A percentile compares a stretch with the other conserved stretches of the same genome.
Conservation (phyloP, 2,329 filamentous ascomycete species). For the Botrytis squamosa region DNA sequence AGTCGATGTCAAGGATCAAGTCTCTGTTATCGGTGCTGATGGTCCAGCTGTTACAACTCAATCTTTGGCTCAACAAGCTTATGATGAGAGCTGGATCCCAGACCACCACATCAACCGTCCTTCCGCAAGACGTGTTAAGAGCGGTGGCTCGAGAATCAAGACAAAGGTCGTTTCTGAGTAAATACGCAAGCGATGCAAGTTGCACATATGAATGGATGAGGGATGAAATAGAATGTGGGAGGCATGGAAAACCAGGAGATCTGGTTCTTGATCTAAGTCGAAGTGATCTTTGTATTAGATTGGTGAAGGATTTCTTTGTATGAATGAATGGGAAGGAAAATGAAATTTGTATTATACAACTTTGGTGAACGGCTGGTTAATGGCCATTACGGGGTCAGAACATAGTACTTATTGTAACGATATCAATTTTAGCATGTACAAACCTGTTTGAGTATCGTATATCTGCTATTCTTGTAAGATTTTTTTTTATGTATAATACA, state of each 20-base stretch:
- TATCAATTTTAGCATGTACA: constrained; percentile 16
- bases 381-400: not conserved
- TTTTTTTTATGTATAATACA: not conserved
- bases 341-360: constrained; percentile 21
- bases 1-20: constrained; percentile 53
- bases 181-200: not conserved
- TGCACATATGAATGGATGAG: constrained; percentile 5
- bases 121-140: constrained; percentile 66
- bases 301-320: not conserved
- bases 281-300: not conserved
- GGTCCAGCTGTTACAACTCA: constrained; percentile 39
- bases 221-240: constrained; percentile 1
- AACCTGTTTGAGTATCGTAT: not conserved
- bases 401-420: constrained; percentile 11
- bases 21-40: constrained; percentile 63
- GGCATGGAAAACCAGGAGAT: not conserved
- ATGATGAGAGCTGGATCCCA: constrained; percentile 40
- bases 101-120: constrained; percentile 82
- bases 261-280: not conserved
- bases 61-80: constrained; percentile 36
- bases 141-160: constrained; percentile 41
- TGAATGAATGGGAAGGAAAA: not conserved
- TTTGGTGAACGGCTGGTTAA: constrained; percentile 1
- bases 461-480: not conserved
- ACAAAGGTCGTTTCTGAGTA: constrained; percentile 24